phyloP scores from a whole-genome alignment of 805 yeast species.

The Pichia rugopelliculosa region DNA sequence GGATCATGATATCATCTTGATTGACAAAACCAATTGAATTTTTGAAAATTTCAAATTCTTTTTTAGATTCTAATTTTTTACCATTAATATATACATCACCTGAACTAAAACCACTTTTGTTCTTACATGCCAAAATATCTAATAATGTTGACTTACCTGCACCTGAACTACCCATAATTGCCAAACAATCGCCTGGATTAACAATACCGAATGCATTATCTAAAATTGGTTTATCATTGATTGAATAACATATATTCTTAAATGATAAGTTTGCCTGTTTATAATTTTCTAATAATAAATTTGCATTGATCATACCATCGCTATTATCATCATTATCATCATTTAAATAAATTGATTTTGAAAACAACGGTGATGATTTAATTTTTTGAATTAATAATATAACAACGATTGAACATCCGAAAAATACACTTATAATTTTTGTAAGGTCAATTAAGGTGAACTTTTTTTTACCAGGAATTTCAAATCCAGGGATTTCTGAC shows the following conservation, averaged over 20 bases:
- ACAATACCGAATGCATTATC: conserved; percentile 65
- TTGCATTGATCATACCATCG: conserved; percentile 29
- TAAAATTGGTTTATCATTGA: conserved; percentile 49
- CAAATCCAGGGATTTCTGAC: conserved; percentile 89
- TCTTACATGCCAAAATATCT: conserved; percentile 85
- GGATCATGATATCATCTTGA: conserved; percentile 85
- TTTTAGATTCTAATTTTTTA: conserved; percentile 25
- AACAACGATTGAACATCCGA: conserved; percentile 36
- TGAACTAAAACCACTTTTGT: conserved; percentile 60
- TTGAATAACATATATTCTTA: conserved; percentile 57
- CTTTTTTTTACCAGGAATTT: conserved; percentile 47
- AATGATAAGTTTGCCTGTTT: conserved; percentile 71
- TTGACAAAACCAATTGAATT: conserved; percentile 89
- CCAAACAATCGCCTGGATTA: conserved; percentile 81
- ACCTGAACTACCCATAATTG: conserved; percentile 98
- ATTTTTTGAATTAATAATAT: conserved; percentile 40
- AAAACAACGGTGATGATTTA: conserved; percentile 57
- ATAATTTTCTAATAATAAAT: conserved; percentile 39
- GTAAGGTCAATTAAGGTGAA: conserved; percentile 41
- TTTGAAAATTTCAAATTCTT: conserved; percentile 39
- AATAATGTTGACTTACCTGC: conserved; percentile 95
- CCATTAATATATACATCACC: conserved; percentile 83
- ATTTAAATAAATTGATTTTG: conserved; percentile 19
- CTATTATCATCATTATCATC: conserved; percentile 25
- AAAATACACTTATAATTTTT: conserved; percentile 36